These are phyloP conservation scores for Sarcocystis neurona DNA, from an alignment of 169 alveolate species.

Conservation along the genomic window DNA sequence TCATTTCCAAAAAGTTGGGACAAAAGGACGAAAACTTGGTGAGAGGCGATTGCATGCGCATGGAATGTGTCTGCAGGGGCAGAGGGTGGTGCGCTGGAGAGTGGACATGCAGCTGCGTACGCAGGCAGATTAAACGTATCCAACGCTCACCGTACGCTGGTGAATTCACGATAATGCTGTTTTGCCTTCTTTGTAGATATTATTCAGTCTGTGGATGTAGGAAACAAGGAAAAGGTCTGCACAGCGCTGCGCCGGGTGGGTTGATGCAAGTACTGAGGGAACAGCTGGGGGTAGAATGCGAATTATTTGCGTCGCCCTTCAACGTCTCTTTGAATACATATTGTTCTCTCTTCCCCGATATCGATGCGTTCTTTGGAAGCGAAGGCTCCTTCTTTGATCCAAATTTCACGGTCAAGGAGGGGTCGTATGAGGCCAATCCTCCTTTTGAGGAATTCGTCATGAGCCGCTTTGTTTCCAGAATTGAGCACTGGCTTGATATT, in stretches of 20 bases:
- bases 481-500: not conserved
- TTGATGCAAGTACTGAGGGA: conserved; percentile 24
- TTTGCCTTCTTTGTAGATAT: conserved; percentile 15
- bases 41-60: not conserved
- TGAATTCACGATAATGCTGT: not conserved
- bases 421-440: conserved; percentile 58
- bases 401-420: not conserved
- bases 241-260: conserved; percentile 19
- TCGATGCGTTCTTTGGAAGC: conserved; percentile 49
- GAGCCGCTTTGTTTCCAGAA: conserved; percentile 14
- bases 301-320: conserved; percentile 51
- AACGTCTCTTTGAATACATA: conserved; percentile 6
- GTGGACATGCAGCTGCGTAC: conserved; percentile 24
- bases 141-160: not conserved
- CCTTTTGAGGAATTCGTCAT: conserved; percentile 51
- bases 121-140: not conserved
- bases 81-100: conserved; percentile 15
- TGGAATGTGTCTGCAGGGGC: not conserved
- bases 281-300: conserved; percentile 36
- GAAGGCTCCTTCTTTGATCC: conserved; percentile 48
- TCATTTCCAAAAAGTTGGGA: not conserved
- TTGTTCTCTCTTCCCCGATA: conserved; percentile 40
- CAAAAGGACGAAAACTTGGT: not conserved
- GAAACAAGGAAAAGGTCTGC: conserved; percentile 30
- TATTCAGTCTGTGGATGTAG: conserved; percentile 13